Evolutionary conservation across 441 rosid genomes (phyloP), one percentile per base, ranked within the genome.

Genomic region (Aquilaria agallochum): DNA sequence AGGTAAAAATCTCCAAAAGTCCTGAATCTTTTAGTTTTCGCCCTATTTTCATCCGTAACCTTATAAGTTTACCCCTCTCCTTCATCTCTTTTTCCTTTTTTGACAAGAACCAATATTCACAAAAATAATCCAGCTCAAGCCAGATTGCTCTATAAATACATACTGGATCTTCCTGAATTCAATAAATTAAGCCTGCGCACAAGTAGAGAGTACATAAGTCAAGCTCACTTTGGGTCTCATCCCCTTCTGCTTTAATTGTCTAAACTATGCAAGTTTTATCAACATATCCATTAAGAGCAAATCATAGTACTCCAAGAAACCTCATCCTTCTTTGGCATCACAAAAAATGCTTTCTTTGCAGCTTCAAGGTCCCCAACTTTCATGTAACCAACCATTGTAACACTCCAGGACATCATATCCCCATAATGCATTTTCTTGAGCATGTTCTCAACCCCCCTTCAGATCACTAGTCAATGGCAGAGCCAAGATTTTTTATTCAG

Each of bases 251-350:
- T 3, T 72, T 77, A 85, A 71, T 78, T 82, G 84, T 76, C 82
- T 78, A 66, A 87, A 91, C 70, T 59, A 74, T 52, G 66, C 69
- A 70, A 87, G 85, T 82, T 73, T 85, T 80, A n/a, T 69, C 71
- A 58, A 83, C 89, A 50, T 67, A 60, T 32, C 85, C 90, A 64
- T 68, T 80, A 53, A 80, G 92, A 45, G 92, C 74, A 76, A 82
- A 90, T 82, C 83, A 88, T 70, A 15, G 86, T 86, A 49, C 89
- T 84, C 91, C 93, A 90, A 1, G 97, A 86, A 11, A 90, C 85
- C 60, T 74, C 84, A 70, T 86, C 91, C 66, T 65, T 84, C 58
- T 63, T 50, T 11, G 78, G 74, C 81, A 88, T 86, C 36, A 65
- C 83, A 55, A 31, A 51, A 51, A 90, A 88, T 56, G 68, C 53